Percentiles rank a stretch among this genome's conserved stretches.
Evolutionary conservation across 73 alveolate genomes (phyloP).

Genomic region (Paramecium biaurelia): DNA sequence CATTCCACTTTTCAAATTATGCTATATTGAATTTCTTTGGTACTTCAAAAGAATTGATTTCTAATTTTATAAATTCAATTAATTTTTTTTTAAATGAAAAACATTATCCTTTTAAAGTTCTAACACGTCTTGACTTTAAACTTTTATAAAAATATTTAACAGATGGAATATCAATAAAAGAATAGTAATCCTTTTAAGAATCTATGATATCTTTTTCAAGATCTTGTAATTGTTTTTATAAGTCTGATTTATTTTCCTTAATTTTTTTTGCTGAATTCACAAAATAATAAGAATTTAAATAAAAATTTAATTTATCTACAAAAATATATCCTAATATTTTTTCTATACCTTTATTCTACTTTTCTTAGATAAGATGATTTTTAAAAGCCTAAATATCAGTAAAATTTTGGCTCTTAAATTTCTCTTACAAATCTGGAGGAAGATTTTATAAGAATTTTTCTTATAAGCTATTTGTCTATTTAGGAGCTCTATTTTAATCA

Average conservation of each 20-base stretch:
- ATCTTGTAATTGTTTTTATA: neutral
- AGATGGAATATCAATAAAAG: neutral
- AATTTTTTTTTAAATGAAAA: neutral
- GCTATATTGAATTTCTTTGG: neutral
- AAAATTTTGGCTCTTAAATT: neutral
- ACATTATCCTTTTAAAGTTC: neutral
- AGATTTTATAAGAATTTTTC: neutral
- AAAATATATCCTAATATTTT: neutral
- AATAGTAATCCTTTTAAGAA: neutral
- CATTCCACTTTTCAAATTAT: neutral
- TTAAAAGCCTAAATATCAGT: neutral
- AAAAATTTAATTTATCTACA: neutral
- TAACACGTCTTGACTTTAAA: neutral
- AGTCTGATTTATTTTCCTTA: neutral
- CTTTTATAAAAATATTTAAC: neutral
- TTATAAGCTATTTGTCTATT: neutral
- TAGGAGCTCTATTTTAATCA: neutral
- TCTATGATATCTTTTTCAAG: neutral
- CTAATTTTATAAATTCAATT: neutral
- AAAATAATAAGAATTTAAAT: neutral
- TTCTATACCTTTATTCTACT: neutral
- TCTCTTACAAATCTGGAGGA: neutral
- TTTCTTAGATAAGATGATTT: neutral
- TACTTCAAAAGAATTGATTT: neutral
- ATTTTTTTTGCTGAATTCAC: neutral